Conservation (phyloP, 495 filamentous ascomycete genomes). For the Aspergillus homomorphus region DNA sequence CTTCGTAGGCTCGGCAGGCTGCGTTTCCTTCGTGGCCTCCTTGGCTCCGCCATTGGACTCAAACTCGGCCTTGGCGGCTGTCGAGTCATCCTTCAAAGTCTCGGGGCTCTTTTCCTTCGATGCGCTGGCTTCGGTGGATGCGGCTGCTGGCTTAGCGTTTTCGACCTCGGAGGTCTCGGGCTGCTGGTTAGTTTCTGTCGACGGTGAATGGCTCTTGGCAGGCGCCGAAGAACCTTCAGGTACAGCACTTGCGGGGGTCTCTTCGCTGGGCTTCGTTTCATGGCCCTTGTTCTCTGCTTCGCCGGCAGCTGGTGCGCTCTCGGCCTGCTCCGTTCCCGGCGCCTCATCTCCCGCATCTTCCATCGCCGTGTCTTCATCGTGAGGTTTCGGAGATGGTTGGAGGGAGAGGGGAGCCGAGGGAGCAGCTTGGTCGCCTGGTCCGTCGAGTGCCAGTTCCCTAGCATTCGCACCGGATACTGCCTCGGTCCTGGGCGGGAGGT, state of each 20-base stretch:
- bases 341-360: constrained; percentile 50
- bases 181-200: constrained; percentile 23
- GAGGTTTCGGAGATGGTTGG: constrained; percentile 46
- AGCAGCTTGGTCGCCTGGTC: constrained; percentile 32
- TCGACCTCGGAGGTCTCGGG: constrained; percentile 13
- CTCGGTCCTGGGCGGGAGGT: constrained; percentile 31
- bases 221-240: constrained; percentile 22
- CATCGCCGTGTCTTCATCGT: constrained; percentile 63
- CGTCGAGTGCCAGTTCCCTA: constrained; percentile 38
- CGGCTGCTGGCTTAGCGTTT: constrained; percentile 14
- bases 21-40: constrained; percentile 22
- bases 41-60: constrained; percentile 24
- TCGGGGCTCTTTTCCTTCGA: constrained; percentile 21
- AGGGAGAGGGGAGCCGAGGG: constrained; percentile 38
- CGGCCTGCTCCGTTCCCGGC: constrained; percentile 22
- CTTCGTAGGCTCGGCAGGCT: constrained; percentile 29
- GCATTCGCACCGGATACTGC: constrained; percentile 37
- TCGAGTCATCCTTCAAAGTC: constrained; percentile 18
- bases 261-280: constrained; percentile 26
- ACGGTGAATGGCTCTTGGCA: constrained; percentile 17
- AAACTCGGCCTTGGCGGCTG: constrained; percentile 18
- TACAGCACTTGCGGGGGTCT: constrained; percentile 18
- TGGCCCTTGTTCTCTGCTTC: constrained; percentile 11
- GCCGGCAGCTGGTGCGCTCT: constrained; percentile 9
- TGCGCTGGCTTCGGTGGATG: constrained; percentile 13